phyloP scores from a whole-genome alignment of 495 filamentous ascomycete genomes.

The Oidiodendron maius region DNA sequence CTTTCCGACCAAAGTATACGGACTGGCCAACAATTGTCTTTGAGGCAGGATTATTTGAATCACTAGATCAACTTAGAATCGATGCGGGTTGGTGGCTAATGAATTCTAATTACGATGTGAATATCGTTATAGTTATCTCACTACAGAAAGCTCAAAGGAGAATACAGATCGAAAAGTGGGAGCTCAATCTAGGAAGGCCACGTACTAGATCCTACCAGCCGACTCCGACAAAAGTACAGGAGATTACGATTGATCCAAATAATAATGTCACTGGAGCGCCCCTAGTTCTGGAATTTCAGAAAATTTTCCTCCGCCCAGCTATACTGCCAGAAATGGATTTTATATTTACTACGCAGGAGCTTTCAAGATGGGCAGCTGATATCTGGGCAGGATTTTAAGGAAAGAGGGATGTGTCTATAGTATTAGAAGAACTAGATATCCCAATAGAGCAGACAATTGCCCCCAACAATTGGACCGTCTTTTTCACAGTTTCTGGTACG shows the following conservation, averaged over 20 bases:
- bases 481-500: too few species aligned
- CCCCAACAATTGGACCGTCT: too few species aligned
- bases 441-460: too few species aligned
- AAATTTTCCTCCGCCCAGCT: neutral
- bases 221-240: neutral
- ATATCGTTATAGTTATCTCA: neutral
- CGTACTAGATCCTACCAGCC: neutral
- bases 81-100: neutral
- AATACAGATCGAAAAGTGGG: neutral
- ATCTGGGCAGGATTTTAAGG: neutral
- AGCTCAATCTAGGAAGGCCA: neutral
- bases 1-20: neutral
- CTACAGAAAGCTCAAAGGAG: neutral
- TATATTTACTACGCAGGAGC: neutral
- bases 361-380: neutral
- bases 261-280: neutral
- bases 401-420: too few species aligned
- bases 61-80: neutral
- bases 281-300: neutral
- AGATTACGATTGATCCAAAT: neutral
- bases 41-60: neutral
- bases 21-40: neutral
- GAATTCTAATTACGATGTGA: neutral
- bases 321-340: neutral
- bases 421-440: too few species aligned